Conservation (phyloP, 1,284 basidiomycete species). For the Agaricales sp. region DNA sequence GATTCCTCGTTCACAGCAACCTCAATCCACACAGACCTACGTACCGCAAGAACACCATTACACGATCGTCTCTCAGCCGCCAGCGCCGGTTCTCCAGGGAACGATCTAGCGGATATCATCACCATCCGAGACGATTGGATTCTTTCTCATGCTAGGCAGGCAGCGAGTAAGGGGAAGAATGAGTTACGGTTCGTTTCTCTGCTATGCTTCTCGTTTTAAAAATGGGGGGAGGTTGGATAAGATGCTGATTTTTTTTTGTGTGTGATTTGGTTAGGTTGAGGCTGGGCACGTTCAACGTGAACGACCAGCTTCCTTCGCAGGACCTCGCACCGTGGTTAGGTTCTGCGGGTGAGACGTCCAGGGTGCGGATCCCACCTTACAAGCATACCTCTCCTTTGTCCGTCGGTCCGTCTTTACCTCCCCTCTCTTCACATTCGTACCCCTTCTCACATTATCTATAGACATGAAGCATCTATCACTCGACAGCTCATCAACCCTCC, state of each 20-base stretch:
- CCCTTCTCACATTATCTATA: slow-evolving; percentile 3
- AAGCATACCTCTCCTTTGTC: slow-evolving; percentile 6
- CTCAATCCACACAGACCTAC: slow-evolving; percentile 40
- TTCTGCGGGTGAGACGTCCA: slow-evolving; percentile 17
- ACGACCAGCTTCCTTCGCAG: slow-evolving; percentile 61
- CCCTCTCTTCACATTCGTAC: slow-evolving; percentile 10
- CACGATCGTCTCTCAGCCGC: slow-evolving; percentile 44
- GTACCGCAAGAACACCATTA: slow-evolving; percentile 32
- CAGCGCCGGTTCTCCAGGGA: slow-evolving; percentile 47
- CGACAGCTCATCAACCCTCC: background rate
- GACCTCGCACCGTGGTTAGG: slow-evolving; percentile 41
- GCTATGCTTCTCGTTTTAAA: background rate
- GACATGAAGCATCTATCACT: background rate
- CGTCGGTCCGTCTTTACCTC: slow-evolving; percentile 12
- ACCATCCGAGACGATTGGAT: slow-evolving; percentile 58
- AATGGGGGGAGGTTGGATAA: slow-evolving; percentile 3
- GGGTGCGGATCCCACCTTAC: background rate
- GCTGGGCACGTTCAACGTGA: slow-evolving; percentile 72
- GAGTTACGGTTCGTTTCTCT: slow-evolving; percentile 20
- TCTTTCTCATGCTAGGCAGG: slow-evolving; percentile 25
- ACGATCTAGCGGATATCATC: slow-evolving; percentile 47
- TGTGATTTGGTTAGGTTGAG: slow-evolving; percentile 34
- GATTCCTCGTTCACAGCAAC: slow-evolving; percentile 18
- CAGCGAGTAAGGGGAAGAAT: slow-evolving; percentile 19
- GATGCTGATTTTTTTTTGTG: too few relatives aligned